These are phyloP conservation scores for Populus alba DNA, from an alignment of 345 rosid species.

Conservation along the genomic window DNA sequence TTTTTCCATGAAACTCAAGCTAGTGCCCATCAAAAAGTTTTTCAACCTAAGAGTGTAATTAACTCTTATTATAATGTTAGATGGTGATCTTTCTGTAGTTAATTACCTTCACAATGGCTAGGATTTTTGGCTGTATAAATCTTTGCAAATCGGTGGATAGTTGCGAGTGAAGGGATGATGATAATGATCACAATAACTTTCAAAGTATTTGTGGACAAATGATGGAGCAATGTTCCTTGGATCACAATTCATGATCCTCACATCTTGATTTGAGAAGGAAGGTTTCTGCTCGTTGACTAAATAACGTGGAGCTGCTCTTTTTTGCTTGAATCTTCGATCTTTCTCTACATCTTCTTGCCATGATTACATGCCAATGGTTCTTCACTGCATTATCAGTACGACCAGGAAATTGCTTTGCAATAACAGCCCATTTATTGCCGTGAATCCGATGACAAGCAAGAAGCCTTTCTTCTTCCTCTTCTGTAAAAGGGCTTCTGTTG, in stretches of 20 bases:
- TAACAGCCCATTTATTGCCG: constrained; percentile 88
- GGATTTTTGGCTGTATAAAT: background rate
- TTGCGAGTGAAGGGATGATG: background rate
- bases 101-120: constrained; percentile 12
- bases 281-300: background rate
- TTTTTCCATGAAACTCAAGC: background rate
- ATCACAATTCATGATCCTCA: background rate
- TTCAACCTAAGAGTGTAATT: background rate
- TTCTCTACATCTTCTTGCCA: constrained; percentile 70
- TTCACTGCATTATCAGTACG: constrained; percentile 94
- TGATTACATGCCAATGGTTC: constrained; percentile 97
- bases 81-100: background rate
- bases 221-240: background rate
- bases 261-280: constrained; percentile 2
- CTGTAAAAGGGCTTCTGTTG: constrained; percentile 79
- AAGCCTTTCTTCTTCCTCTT: constrained; percentile 88
- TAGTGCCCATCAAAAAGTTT: background rate
- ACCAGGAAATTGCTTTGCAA: constrained; percentile 79
- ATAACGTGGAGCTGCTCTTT: background rate
- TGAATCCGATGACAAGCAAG: constrained; percentile 73
- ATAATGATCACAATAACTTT: background rate
- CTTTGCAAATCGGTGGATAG: background rate
- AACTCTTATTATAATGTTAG: background rate
- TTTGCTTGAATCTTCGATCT: constrained; percentile 21
- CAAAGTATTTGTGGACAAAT: background rate